These are phyloP conservation scores for Termitomyces sp. DNA, from an alignment of 768 basidiomycete genomes.

Conservation along the genomic window DNA sequence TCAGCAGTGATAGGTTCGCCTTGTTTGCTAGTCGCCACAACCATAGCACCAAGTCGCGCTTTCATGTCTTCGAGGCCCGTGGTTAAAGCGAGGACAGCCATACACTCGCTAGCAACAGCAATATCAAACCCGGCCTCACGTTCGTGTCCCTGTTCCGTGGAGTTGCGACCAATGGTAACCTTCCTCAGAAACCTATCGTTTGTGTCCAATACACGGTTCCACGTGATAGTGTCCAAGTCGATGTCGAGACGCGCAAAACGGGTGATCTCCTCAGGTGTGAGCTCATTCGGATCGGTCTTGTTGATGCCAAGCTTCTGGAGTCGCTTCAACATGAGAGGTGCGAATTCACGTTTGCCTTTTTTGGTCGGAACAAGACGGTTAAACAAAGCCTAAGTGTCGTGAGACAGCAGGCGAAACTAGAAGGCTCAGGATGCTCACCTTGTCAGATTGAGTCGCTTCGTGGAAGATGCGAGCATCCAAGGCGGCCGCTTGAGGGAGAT, in stretches of 20 bases:
- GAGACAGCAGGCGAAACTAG: not conserved
- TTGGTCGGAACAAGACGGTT: conserved; percentile 86
- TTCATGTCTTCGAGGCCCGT: conserved; percentile 90
- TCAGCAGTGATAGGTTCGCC: conserved; percentile 95
- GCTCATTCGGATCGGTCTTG: conserved; percentile 87
- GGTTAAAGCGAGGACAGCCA: conserved; percentile 94
- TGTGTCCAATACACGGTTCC: conserved; percentile 95
- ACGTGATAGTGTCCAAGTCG: conserved; percentile 87
- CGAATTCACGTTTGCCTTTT: conserved; percentile 93
- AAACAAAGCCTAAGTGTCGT: conserved; percentile 59
- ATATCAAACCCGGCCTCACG: conserved; percentile 95
- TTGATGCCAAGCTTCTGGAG: conserved; percentile 91
- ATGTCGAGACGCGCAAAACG: conserved; percentile 90
- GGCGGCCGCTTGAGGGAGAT: conserved; percentile 66
- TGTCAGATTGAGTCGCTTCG: conserved; percentile 92
- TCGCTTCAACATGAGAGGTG: conserved; percentile 94
- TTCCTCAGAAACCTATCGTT: conserved; percentile 97
- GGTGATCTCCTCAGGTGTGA: conserved; percentile 89
- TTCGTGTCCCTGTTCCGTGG: conserved; percentile 86
- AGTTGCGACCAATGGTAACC: conserved; percentile 85
- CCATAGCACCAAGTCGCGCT: conserved; percentile 90
- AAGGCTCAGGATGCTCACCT: conserved; percentile 33
- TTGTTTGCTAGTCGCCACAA: conserved; percentile 87
- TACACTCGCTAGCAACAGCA: conserved; percentile 93
- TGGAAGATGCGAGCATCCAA: conserved; percentile 98